phyloP scores from a whole-genome alignment of 2,329 filamentous ascomycete species.

The Fusarium vanettenii region DNA sequence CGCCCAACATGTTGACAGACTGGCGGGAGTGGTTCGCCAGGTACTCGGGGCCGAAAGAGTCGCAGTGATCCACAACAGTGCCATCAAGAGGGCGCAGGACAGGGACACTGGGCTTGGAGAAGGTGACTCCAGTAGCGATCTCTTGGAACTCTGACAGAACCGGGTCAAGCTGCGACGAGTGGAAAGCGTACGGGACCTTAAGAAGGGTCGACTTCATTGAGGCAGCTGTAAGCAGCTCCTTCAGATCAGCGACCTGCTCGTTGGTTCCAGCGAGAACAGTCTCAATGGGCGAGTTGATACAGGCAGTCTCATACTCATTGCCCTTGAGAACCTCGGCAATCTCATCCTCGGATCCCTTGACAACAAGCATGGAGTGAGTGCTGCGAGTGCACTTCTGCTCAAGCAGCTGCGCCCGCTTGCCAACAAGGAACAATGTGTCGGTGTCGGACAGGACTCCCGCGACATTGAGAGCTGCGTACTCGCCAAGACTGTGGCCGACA shows the following conservation, averaged over 20 bases:
- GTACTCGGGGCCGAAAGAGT: constrained; percentile 22
- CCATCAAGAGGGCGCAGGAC: constrained; percentile 30
- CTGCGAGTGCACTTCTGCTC: constrained; percentile 62
- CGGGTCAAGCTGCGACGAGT: constrained; percentile 51
- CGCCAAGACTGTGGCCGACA: constrained; percentile 58
- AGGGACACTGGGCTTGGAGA: constrained; percentile 4
- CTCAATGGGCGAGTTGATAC: constrained; percentile 72
- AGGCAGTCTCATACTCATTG: constrained; percentile 57
- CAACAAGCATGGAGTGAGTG: constrained; percentile 50
- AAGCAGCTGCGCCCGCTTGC: constrained; percentile 66
- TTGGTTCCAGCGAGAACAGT: constrained; percentile 58
- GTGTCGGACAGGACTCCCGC: constrained; percentile 71
- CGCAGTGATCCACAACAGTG: constrained; percentile 3
- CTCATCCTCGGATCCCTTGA: constrained; percentile 38
- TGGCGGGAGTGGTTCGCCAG: constrained; percentile 28
- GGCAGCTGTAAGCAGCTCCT: constrained; percentile 3
- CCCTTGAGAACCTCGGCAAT: constrained; percentile 10
- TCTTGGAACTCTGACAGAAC: constrained; percentile 61
- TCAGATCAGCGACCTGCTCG: constrained; percentile 15
- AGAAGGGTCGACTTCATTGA: constrained; percentile 49
- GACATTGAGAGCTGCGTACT: constrained; percentile 61
- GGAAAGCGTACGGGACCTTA: constrained; percentile 52
- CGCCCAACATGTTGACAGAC: constrained; percentile 29
- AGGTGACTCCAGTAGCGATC: constrained; percentile 10
- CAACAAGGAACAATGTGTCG: constrained; percentile 73